A percentile compares a stretch with the other conserved stretches of the same genome.
These are phyloP conservation scores for Elongisporangium anandrum DNA, from an alignment of 352 stramenopile genomes.

Conservation along the genomic window DNA sequence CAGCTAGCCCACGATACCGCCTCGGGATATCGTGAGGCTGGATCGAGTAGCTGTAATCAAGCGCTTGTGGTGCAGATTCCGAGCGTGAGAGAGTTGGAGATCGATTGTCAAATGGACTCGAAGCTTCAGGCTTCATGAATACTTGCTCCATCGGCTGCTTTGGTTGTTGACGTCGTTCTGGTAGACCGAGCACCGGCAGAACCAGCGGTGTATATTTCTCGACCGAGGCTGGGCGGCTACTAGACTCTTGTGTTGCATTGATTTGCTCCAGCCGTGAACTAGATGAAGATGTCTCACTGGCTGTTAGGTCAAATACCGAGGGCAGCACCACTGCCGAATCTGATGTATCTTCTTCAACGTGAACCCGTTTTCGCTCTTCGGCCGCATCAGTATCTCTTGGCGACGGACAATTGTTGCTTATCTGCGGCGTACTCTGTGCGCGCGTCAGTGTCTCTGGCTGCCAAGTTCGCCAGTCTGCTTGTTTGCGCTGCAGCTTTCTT, in stretches of 20 bases:
- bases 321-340: neutral
- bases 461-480: neutral
- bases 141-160: neutral
- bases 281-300: neutral
- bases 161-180: neutral
- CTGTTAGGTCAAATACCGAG: neutral
- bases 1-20: conserved; percentile 33
- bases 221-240: neutral
- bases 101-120: neutral
- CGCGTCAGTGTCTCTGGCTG: neutral
- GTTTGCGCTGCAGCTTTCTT: neutral
- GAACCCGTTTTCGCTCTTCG: too few species aligned
- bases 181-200: neutral
- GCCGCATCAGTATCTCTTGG: neutral
- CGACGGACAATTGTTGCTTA: neutral
- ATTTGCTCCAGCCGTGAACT: neutral
- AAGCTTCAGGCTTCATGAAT: neutral
- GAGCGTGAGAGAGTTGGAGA: conserved; percentile 19
- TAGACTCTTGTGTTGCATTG: neutral
- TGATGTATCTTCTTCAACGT: neutral
- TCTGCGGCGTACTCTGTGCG: neutral
- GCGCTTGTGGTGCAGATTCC: conserved; percentile 38
- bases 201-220: neutral
- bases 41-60: conserved; percentile 11
- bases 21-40: conserved; percentile 22